Evolutionary conservation across 2,329 filamentous ascomycete genomes (phyloP), one percentile per base, ranked within the genome.

Genomic region (Cladosporium velox): DNA sequence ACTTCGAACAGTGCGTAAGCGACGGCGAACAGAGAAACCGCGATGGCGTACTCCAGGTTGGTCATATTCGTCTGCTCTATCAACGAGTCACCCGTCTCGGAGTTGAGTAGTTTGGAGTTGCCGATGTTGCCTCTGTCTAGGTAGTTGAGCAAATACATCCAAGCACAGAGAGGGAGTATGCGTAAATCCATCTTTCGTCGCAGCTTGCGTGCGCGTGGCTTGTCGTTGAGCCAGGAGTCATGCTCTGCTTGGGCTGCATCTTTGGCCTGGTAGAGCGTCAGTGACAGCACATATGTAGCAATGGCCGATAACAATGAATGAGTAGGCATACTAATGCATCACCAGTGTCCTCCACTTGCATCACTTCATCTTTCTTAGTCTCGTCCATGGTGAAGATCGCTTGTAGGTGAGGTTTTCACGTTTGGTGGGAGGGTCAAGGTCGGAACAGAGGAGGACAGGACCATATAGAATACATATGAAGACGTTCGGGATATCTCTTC

Each of bases 61-160:
- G 84, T 86, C 84, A 90, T 89, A 68, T 81, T 71, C 1, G 88
- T 88, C 71, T 86, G 82, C 26, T 83, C 80, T 38, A 90, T 82
- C 69, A 91, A 38, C 2, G 61, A 64, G 30, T 64, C 61, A n/a
- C 51, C 51, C 14, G 61, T 64, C 24, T 64, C 61, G 82, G 77
- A 78, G 73, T 91, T 91, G 69, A 91, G 81, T 24, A 90, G 86
- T 75, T 86, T 88, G 51, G 88, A 61, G 62, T 66, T 69, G 81
- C 82, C 75, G 75, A 85, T 67, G 81, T 85, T 70, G 54, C 67
- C 69, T 38, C 67, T 24, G 34, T 61, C 66, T 15, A 66, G 59
- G 18, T 64, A 66, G 67, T 72, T 72, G 54, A 72, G 63, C 1
- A 72, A 61, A 28, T 72, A 72, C 38, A 71, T 38, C 64, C 65